Conservation (phyloP, 2,329 filamentous ascomycete species). For the Colletotrichum sp. region DNA sequence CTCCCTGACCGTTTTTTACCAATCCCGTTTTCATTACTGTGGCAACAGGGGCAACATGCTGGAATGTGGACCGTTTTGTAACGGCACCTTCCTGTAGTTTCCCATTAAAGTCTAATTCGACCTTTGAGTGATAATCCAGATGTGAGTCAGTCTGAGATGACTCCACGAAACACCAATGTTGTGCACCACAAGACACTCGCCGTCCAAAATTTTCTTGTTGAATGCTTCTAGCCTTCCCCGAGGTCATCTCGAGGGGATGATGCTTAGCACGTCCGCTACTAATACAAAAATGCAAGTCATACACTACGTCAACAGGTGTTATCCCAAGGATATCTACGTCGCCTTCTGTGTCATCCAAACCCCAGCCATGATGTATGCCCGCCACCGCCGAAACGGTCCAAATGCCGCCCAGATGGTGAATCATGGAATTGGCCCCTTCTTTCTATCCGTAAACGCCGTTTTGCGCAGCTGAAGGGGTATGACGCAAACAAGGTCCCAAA, state of each 20-base stretch:
- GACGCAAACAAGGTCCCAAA: slow-evolving; percentile 14
- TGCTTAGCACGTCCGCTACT: not conserved
- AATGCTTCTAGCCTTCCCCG: not conserved
- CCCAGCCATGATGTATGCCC: not conserved
- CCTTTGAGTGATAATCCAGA: not conserved
- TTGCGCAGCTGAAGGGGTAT: slow-evolving; percentile 21
- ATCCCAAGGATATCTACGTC: not conserved
- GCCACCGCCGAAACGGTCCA: slow-evolving; percentile 4
- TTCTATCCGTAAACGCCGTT: slow-evolving; percentile 17
- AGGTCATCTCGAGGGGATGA: not conserved
- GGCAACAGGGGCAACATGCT: not conserved
- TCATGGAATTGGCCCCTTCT: not conserved
- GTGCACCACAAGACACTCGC: not conserved
- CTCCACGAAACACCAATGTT: not conserved
- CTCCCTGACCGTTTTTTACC: not conserved
- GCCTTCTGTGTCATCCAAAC: not conserved
- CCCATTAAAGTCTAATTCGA: not conserved
- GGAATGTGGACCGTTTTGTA: not conserved
- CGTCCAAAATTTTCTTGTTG: not conserved
- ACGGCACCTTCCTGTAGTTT: not conserved
- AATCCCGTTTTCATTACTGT: not conserved
- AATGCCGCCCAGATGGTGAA: slow-evolving; percentile 4
- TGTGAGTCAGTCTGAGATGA: not conserved
- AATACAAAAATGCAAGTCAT: not conserved
- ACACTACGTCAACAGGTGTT: slow-evolving; percentile 1